These are phyloP conservation scores for Aegilops umbellulata DNA, from an alignment of 176 grass and related monocot genomes.

Conservation along the genomic window DNA sequence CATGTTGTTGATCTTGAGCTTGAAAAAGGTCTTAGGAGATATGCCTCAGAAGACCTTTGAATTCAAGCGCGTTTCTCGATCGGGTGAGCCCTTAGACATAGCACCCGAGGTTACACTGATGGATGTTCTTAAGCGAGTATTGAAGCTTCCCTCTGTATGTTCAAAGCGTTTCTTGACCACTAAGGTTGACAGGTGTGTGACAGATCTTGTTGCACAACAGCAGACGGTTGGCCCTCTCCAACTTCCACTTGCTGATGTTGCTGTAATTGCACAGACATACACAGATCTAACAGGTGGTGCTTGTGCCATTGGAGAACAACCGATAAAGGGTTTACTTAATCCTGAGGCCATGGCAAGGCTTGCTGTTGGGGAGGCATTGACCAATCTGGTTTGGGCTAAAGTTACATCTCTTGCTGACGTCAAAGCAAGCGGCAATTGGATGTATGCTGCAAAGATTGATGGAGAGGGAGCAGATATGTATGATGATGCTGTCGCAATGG, in stretches of 20 bases:
- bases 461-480: slow-evolving; percentile 93
- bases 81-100: slow-evolving; percentile 67
- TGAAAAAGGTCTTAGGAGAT: slow-evolving; percentile 91
- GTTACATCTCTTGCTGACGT: slow-evolving; percentile 75
- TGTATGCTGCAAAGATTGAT: slow-evolving; percentile 94
- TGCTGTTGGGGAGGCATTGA: slow-evolving; percentile 84
- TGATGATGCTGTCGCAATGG: slow-evolving; percentile 73
- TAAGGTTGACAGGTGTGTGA: slow-evolving; percentile 95
- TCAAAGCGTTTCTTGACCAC: slow-evolving; percentile 92
- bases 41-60: slow-evolving; percentile 92
- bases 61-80: slow-evolving; percentile 51
- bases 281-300: slow-evolving; percentile 79
- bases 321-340: slow-evolving; percentile 79
- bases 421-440: slow-evolving; percentile 95
- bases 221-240: slow-evolving; percentile 88
- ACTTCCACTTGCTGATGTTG: slow-evolving; percentile 82
- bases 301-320: slow-evolving; percentile 84
- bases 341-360: slow-evolving; percentile 83
- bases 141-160: slow-evolving; percentile 75
- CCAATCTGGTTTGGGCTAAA: slow-evolving; percentile 94
- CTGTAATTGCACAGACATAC: slow-evolving; percentile 88
- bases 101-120: slow-evolving; percentile 66
- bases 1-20: slow-evolving; percentile 82
- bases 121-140: slow-evolving; percentile 73
- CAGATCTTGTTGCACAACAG: slow-evolving; percentile 86